Conservation (phyloP, 306 rosid species). For the Cicer judaicum region DNA sequence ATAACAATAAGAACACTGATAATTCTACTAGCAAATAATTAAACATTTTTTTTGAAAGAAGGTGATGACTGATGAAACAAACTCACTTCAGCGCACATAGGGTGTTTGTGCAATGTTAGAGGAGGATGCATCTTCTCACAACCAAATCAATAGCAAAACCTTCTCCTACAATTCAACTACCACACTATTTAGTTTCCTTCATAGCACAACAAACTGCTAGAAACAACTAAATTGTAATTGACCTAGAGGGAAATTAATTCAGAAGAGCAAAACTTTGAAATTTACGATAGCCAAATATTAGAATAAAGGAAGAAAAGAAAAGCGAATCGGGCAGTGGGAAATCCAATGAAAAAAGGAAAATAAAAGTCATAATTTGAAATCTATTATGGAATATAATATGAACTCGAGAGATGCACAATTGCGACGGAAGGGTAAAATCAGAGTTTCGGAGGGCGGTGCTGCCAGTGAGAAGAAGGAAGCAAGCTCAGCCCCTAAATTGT, state of each 20-base stretch:
- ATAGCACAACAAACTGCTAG: neutral
- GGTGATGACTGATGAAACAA: constrained; percentile 38
- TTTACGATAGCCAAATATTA: neutral
- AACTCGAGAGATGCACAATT: constrained; percentile 22
- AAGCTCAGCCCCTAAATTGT: neutral
- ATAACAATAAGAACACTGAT: neutral
- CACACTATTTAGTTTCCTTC: neutral
- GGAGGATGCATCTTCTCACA: constrained; percentile 85
- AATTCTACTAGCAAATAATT: neutral
- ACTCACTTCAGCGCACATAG: constrained; percentile 90
- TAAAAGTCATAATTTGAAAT: neutral
- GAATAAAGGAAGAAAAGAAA: neutral
- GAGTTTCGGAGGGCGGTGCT: constrained; percentile 1
- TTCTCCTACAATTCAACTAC: constrained; percentile 37
- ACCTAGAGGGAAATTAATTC: constrained; percentile 13
- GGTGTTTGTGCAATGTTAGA: constrained; percentile 89
- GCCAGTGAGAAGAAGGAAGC: neutral
- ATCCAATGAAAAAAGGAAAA: neutral
- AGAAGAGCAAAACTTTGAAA: constrained; percentile 34
- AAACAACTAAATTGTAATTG: neutral
- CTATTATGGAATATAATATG: neutral
- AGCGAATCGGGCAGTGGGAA: neutral
- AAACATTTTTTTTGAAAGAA: neutral
- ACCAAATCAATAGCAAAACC: constrained; percentile 44
- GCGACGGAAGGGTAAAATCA: constrained; percentile 18